Conservation (phyloP, 129 eudicot genomes). For the Cynara cardunculus region DNA sequence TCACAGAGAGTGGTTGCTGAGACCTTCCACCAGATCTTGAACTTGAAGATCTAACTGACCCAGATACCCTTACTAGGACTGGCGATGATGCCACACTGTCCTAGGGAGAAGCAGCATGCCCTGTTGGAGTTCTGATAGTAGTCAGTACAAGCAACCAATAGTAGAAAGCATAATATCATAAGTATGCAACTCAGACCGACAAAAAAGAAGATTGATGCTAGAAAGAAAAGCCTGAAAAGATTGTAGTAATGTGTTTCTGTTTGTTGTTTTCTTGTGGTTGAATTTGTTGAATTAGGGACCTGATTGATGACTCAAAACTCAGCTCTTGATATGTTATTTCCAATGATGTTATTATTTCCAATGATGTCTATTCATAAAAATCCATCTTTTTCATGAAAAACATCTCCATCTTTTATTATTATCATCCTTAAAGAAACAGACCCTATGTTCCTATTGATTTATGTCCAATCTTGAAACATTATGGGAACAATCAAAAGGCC, state of each 20-base stretch:
- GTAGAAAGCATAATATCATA: not conserved
- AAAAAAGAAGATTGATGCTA: slow-evolving; percentile 95
- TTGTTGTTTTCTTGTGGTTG: slow-evolving; percentile 17
- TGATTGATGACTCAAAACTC: slow-evolving; percentile 17
- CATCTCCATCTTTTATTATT: not conserved
- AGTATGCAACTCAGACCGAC: slow-evolving; percentile 40
- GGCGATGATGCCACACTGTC: slow-evolving; percentile 87
- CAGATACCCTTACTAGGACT: slow-evolving; percentile 90
- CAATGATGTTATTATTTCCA: too few species aligned
- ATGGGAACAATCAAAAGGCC: slow-evolving; percentile 7
- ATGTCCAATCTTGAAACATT: slow-evolving; percentile 9
- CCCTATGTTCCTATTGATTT: slow-evolving; percentile 8
- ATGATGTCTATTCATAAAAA: slow-evolving; percentile 17
- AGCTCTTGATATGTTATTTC: slow-evolving; percentile 2
- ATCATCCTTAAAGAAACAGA: not conserved
- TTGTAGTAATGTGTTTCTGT: slow-evolving; percentile 41
- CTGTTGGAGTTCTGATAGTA: slow-evolving; percentile 17
- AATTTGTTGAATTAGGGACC: slow-evolving; percentile 19
- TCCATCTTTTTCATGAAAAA: not conserved
- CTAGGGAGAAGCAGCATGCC: slow-evolving; percentile 81
- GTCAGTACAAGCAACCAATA: slow-evolving; percentile 14
- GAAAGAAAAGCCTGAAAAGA: slow-evolving; percentile 98
- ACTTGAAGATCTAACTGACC: slow-evolving; percentile 62
- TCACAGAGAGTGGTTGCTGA: slow-evolving; percentile 22
- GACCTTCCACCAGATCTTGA: slow-evolving; percentile 62